Percentiles rank a stretch among this genome's conserved stretches.
phyloP scores from a whole-genome alignment of 257 asterid genomes.

The Gynochthodes officinalis region DNA sequence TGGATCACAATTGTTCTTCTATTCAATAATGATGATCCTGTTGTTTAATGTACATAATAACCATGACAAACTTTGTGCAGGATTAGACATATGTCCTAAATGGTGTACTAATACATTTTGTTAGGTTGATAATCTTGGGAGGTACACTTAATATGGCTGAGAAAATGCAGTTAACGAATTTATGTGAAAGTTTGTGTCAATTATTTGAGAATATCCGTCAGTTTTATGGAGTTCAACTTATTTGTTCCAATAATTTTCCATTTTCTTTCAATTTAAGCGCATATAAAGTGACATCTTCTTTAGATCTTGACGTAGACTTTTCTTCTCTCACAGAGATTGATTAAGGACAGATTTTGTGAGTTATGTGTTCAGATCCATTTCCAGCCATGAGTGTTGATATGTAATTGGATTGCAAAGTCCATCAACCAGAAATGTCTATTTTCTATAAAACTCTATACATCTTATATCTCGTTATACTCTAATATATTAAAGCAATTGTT shows the following conservation, averaged over 20 bases:
- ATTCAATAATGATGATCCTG: neutral
- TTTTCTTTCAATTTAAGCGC: neutral
- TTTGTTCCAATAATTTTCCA: neutral
- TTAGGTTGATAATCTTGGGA: neutral
- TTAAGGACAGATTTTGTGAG: neutral
- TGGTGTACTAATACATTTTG: neutral
- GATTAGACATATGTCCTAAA: neutral
- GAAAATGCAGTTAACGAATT: neutral
- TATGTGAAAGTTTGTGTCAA: neutral
- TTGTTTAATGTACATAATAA: neutral
- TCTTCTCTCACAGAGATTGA: neutral
- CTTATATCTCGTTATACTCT: conserved; percentile 1
- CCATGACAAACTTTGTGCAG: neutral
- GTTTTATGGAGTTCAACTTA: neutral
- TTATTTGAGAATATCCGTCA: neutral
- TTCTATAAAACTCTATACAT: neutral
- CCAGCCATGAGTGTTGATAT: neutral
- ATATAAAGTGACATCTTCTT: neutral
- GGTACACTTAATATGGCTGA: neutral
- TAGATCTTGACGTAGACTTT: neutral
- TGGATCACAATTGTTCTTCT: neutral
- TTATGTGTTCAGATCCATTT: neutral
- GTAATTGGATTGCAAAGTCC: neutral
- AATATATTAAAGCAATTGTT: neutral
- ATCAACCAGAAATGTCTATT: neutral